Base-by-base conservation (phyloP, 106 monocot species). In the Acanthochlamys bracteata region DNA sequence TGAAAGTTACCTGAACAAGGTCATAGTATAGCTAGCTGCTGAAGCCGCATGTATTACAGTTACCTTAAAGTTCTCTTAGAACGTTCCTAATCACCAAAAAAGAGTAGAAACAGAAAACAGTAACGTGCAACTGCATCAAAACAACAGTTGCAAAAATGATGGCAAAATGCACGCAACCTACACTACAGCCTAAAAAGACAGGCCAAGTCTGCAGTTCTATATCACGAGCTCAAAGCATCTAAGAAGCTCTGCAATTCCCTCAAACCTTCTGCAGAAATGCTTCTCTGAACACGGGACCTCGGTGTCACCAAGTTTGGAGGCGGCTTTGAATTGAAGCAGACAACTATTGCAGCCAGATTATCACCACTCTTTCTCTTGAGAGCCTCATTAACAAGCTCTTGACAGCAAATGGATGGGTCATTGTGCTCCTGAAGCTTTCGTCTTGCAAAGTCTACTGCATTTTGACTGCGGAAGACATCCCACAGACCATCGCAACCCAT, bases 381-480 rank as follows among this genome's bases (percentile, higher is more conserved):
- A 3, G 93, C 93, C 66, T 93, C 93, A 10, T 75, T 74, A 7
- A 93, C 82, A 20, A 93, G 68, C 57, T 86, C 89, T 40, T 69
- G 80, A 65, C 83, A 86, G 73, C 93, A 93, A 0, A 39, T 40
- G 0, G 59, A 57, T 0, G 93, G 89, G 42, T 93, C 86, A 23
- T 93, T 89, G 70, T 93, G 93, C 76, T 84, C 83, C 63, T 79
- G 83, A 19, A 93, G 78, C 71, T 82, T 86, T 45, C 86, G 69
- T 4, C 93, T 72, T 13, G 89, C 89, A 68, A 93, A 86, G 25
- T 86, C 89, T 11, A 93, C 83, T 0, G 93, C 93, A 41, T 89
- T 86, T 63, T 93, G 93, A 70, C 86, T 93, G 15, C 76, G 75
- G 63, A 93, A 86, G 1, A 93, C 93, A 8, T 93, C 93, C 93